These are phyloP conservation scores for Entomortierella chlamydospora DNA, from an alignment of 192 early-diverging fungal genomes.

Conservation along the genomic window DNA sequence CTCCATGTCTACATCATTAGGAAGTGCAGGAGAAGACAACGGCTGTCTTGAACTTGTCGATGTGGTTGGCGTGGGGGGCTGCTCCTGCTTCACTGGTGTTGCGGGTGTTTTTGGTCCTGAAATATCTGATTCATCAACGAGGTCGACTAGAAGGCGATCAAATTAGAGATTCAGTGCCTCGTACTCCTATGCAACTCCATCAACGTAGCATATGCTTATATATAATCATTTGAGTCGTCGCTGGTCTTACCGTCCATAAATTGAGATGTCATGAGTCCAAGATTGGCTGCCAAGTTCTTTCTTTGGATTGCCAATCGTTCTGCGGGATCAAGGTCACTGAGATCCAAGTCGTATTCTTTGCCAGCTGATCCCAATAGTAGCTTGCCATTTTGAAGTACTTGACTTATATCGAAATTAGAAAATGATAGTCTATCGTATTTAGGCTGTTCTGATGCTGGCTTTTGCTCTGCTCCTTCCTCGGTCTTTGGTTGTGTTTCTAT, in stretches of 20 bases:
- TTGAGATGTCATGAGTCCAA: constrained; percentile 86
- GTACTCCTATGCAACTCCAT: too few species aligned
- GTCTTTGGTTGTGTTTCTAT: constrained; percentile 27
- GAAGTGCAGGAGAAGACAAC: constrained; percentile 29
- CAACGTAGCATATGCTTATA: too few species aligned
- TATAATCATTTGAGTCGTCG: neutral
- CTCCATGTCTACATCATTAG: constrained; percentile 68
- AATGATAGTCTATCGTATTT: constrained; percentile 76
- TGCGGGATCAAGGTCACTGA: constrained; percentile 80
- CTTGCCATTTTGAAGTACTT: constrained; percentile 81
- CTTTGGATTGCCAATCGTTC: constrained; percentile 87
- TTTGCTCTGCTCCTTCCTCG: constrained; percentile 24
- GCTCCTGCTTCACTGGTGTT: constrained; percentile 30
- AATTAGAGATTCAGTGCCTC: too few species aligned
- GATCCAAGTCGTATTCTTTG: constrained; percentile 91
- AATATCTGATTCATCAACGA: constrained; percentile 89
- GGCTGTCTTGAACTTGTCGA: constrained; percentile 13
- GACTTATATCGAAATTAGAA: constrained; percentile 83
- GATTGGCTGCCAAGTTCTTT: constrained; percentile 82
- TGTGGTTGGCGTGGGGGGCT: constrained; percentile 34
- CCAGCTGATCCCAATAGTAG: constrained; percentile 89
- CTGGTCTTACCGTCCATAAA: constrained; percentile 80
- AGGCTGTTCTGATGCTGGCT: constrained; percentile 19
- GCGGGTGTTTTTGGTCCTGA: constrained; percentile 36
- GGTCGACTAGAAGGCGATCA: constrained; percentile 67